Base-by-base conservation (phyloP, 2,329 filamentous ascomycete genomes). In the Emergomyces orientalis region DNA sequence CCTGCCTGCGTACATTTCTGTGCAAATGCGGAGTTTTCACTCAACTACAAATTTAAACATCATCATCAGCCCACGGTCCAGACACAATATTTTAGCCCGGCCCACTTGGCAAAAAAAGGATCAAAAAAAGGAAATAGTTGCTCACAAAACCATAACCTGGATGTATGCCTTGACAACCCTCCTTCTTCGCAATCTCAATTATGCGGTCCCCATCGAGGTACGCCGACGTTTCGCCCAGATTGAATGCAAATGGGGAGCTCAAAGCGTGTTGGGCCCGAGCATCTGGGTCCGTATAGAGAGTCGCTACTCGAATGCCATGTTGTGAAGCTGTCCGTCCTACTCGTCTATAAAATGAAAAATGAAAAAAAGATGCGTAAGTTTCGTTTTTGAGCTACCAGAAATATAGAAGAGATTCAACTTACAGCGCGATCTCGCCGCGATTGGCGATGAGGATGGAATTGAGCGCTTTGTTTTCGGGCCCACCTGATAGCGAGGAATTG, bases 121-220 rank as follows among this genome's bases (percentile, higher is more conserved):
- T 11, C 22, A 41, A 14, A 54, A 49, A n/a, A 13, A 43, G 17
- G 3, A 19, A 51, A 19, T 22, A 9, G 54, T 65, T 43, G 69
- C 79, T 67, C 76, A 84, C 80, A 74, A 88, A 99, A 52, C 94
- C 94, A 78, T 99, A 99, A 30, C 94, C 94, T 0, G 94, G 94
- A 75, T 99, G 94, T 68, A 99, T 88, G 4, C 91, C 93, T 73
- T 93, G 86, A 71, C 95, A 97, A 52, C 89, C 89, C 71, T 93
- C 85, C 70, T 88, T 82, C 78, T 92, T 91, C 17, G 93, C 94
- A 63, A 96, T 86, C 34, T 86, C 83, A 66, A 99, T 93, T 72
- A 99, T 97, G 66, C 89, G 86, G 71, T 96, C 90, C 63, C 92
- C 92, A 74, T 99, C 93, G 51, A 99, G 86, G 74, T 99, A 99